Evolutionary conservation across 1,284 basidiomycete genomes (phyloP).

Genomic region (Ustilago nuda): DNA sequence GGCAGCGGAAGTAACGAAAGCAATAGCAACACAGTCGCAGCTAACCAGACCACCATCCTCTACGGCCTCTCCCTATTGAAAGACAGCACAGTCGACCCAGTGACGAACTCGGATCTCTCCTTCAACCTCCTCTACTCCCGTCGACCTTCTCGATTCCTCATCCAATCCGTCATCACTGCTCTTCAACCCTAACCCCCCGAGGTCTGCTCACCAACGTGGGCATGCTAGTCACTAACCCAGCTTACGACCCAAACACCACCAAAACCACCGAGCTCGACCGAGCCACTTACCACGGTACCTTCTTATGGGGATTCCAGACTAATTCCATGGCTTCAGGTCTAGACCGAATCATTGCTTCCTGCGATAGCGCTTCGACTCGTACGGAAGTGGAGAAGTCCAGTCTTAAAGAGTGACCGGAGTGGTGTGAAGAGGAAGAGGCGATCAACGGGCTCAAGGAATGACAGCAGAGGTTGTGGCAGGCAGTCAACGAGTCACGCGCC

Average conservation of each 20-base stretch:
- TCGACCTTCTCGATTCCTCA: conserved; percentile 66
- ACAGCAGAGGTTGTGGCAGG: conserved; percentile 70
- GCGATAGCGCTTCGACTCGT: conserved; percentile 56
- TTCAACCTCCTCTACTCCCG: conserved; percentile 71
- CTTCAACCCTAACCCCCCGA: conserved; percentile 71
- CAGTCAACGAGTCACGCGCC: conserved; percentile 68
- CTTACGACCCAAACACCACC: conserved; percentile 70
- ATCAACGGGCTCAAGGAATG: conserved; percentile 67
- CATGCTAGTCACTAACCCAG: conserved; percentile 72
- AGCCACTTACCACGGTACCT: conserved; percentile 72
- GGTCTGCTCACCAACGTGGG: conserved; percentile 72
- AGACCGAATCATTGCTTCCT: conserved; percentile 70
- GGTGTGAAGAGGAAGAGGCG: conserved; percentile 70
- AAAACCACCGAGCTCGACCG: conserved; percentile 70
- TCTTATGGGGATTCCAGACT: conserved; percentile 72
- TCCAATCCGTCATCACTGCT: conserved; percentile 70
- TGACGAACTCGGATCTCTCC: conserved; percentile 71
- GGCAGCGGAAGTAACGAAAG: neutral
- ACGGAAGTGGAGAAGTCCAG: conserved; percentile 42
- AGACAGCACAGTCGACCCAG: conserved; percentile 38
- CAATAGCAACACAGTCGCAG: neutral
- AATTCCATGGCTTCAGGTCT: conserved; percentile 72
- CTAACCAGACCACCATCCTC: conserved; percentile 20
- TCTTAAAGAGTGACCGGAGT: conserved; percentile 58
- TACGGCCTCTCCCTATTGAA: conserved; percentile 42